Evolutionary conservation across 805 yeast genomes (phyloP), one percentile per base, ranked within the genome.

Genomic region (Starmerella floricola): DNA sequence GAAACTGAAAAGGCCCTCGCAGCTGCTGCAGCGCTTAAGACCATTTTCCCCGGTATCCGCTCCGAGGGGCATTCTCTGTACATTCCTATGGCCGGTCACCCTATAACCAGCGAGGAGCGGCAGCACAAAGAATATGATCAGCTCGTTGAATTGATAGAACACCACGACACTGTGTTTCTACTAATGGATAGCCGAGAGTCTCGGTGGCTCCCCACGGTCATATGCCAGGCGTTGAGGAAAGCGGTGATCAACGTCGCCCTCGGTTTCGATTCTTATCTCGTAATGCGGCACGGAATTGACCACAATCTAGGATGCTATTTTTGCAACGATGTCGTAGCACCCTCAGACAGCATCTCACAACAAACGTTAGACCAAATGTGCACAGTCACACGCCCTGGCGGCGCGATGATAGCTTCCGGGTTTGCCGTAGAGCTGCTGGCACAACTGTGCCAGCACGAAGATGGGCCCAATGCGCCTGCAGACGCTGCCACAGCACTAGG

Each of bases 321-420:
- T 60, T 91, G 99, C 61, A 84, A 85, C 58, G 98, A 91, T 58
- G 87, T 91, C 8, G 85, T 85, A 40, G 97, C 96, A 0, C 98
- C 99, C 0, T 67, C 76, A 2, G 94, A 91, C 58, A 79, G 94
- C 44, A 62, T 84, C n/a, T 69, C 83, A 0, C 94, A 86, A 55
- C 68, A 94, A 39, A 82, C 96, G 0, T 64, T 91, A 43, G 99
- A 91, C 62, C 97, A 91, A 61, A 91, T 91, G 96, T 91, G 99
- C 57, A 91, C 99, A 0, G 98, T 91, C 1, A 91, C 98, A 0
- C 68, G 98, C 31, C 97, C 99, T 0, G 98, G 99, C 0, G 87
- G 81, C 1, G 95, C 99, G 0, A 64, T 81, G 53, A 64, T 85
- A 62, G 96, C 97, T 0, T 73, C 94, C 0, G 75, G 95, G 0